Base-by-base conservation (phyloP, 2,329 filamentous ascomycete species). In the Xylariaceae sp. region DNA sequence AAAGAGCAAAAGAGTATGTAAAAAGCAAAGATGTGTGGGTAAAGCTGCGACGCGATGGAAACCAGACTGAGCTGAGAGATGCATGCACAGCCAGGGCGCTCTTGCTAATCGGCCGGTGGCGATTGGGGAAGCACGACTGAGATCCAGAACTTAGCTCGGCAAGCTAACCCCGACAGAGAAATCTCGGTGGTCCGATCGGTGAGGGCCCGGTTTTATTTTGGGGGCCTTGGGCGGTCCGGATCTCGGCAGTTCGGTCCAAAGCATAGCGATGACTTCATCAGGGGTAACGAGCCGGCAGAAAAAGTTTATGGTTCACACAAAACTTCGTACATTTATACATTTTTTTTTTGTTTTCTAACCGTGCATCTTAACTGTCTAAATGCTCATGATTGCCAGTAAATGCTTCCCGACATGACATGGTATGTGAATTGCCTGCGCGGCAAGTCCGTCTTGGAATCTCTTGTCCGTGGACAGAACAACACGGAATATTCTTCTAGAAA, bases 241-340 rank as follows among this genome's bases (percentile, higher is more conserved):
- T 45, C 34, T 61, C 66, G 66, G 65, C 62, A 55, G 57, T 48
- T 70, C 68, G 68, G 66, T 59, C 63, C 61, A 69, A 68, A 64
- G 66, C 63, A 59, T 59, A 58, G 65, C 68, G 67, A 65, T 61
- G n/a, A 15, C 30, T 51, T 53, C 39, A 30, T 37, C 15, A 17
- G n/a, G 18, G 30, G 37, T 30, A 30, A 5, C 23, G 23, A 30
- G 23, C 23, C 23, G 37, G 37, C 13, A 42, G 37, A 42, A 42
- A 42, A 30, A 30, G 23, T 30, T 9, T 42, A 42, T 9, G 37
- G 9, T 42, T 42, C 3, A 30, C 23, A 30, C 23, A 30, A 30
- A 4, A 30, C 4, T 30, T 30, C 23, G 23, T 30, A 30, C 23
- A 30, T 30, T 30, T 30, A 30, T 30, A 30, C 23, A 30, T 30